Evolutionary conservation across 305 asterid genomes (phyloP), one percentile per base, ranked within the genome.

Genomic region (Withania somnifera): DNA sequence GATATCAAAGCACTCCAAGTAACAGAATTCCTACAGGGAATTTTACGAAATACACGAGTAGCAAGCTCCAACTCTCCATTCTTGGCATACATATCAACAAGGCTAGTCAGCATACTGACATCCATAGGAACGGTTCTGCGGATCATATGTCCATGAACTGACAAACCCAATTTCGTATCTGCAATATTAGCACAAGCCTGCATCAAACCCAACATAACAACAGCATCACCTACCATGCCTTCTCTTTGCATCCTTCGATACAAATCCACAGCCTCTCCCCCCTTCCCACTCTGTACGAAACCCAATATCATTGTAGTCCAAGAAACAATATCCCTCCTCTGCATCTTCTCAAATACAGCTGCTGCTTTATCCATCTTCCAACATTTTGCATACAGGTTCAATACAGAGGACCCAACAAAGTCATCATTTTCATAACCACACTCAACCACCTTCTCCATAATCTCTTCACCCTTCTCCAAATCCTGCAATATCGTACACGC

Each of bases 1-100:
- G 93, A 93, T 73, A 94, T 88, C 93, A 94, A 82, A 78, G 93
- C 88, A 79, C 94, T 88, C 97, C 97, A 94, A 56, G 98, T 87
- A 86, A 94, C 90, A 19, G 52, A 88, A 83, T 88, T 94, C 86
- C 66, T 89, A 53, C 5, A 60, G 64, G 84, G 64, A 88, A 93
- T 89, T 14, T 83, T 67, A 83, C 86, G 78, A 66, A 94, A 93
- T 67, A 94, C 36, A 32, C 83, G 38, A 82, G 87, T 87, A 78
- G 97, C 97, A 28, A 77, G 42, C 17, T 81, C 87, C 34, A 93
- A 28, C 77, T 87, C 88, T 51, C 97, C 94, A 82, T 86, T 88
- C 88, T 93, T 94, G 83, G 94, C 91, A 82, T 93, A 92, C 97
- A 92, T 93, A 77, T 94, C 94, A 2, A 93, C 71, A 28, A 94